Percentiles rank a stretch among this genome's conserved stretches.
phyloP scores from a whole-genome alignment of 1,139 yeast genomes.

The Magnusiomyces paraingens region DNA sequence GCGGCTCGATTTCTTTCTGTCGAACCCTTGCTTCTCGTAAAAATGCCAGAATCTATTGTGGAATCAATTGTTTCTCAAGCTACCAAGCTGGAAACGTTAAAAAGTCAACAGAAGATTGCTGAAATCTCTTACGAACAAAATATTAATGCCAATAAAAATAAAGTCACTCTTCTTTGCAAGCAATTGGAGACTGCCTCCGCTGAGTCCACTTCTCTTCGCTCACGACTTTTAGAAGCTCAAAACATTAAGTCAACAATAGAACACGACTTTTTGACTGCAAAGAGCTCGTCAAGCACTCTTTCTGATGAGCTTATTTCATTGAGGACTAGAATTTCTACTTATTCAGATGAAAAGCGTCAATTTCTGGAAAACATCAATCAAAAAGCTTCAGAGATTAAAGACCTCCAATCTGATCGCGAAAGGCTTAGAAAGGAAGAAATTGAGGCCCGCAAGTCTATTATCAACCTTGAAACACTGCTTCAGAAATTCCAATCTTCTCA shows the following conservation, averaged over 20 bases:
- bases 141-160: constrained; percentile 37
- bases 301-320: constrained; percentile 20
- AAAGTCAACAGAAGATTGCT: constrained; percentile 46
- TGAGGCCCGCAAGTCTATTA: constrained; percentile 36
- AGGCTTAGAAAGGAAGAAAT: constrained; percentile 45
- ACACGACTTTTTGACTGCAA: constrained; percentile 29
- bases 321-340: constrained; percentile 20
- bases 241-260: constrained; percentile 28
- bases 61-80: constrained; percentile 41
- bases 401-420: constrained; percentile 49
- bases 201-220: constrained; percentile 32
- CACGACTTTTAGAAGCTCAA: constrained; percentile 31
- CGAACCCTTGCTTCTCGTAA: constrained; percentile 20
- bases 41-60: constrained; percentile 24
- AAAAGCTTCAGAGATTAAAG: constrained; percentile 43
- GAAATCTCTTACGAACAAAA: constrained; percentile 48
- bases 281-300: constrained; percentile 24
- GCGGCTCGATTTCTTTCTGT: constrained; percentile 23
- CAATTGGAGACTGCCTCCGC: constrained; percentile 28
- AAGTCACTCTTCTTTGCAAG: constrained; percentile 31
- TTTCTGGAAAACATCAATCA: constrained; percentile 39
- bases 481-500: constrained; percentile 34
- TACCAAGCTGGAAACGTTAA: constrained; percentile 43
- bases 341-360: constrained; percentile 35
- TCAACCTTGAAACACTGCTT: constrained; percentile 37